These are phyloP conservation scores for Suillus americanus DNA, from an alignment of 768 basidiomycete species.

Conservation along the genomic window DNA sequence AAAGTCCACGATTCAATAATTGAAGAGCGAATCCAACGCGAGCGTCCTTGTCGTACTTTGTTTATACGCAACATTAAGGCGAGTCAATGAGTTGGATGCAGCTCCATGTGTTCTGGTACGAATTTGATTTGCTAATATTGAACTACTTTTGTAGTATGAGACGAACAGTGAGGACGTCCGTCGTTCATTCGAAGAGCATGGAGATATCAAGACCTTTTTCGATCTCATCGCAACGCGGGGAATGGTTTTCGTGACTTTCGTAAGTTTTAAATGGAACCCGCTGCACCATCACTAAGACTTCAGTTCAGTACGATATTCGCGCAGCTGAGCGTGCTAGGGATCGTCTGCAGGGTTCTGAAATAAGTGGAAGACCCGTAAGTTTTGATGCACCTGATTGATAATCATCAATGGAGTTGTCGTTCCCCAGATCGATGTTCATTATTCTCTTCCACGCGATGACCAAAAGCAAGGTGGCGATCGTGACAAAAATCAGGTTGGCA, in stretches of 20 bases:
- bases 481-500: slow-evolving; percentile 81
- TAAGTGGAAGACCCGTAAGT: slow-evolving; percentile 87
- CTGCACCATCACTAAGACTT: slow-evolving; percentile 12
- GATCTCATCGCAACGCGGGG: slow-evolving; percentile 92
- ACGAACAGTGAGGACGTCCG: slow-evolving; percentile 85
- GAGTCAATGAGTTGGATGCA: slow-evolving; percentile 40
- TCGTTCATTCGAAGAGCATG: slow-evolving; percentile 85
- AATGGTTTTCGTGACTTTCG: slow-evolving; percentile 99
- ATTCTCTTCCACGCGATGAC: slow-evolving; percentile 90
- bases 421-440: slow-evolving; percentile 94
- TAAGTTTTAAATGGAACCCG: slow-evolving; percentile 46
- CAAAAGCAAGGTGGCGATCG: slow-evolving; percentile 58
- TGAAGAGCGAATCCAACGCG: slow-evolving; percentile 90
- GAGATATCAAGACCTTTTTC: slow-evolving; percentile 96
- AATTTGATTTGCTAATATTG: slow-evolving; percentile 14
- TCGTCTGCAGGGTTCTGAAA: slow-evolving; percentile 83
- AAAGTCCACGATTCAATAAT: slow-evolving; percentile 90
- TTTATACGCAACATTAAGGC: slow-evolving; percentile 99
- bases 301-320: slow-evolving; percentile 79
- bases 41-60: slow-evolving; percentile 92
- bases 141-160: slow-evolving; percentile 64
- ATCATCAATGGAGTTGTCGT: slow-evolving; percentile 11
- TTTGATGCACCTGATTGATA: not conserved
- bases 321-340: slow-evolving; percentile 93
- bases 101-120: slow-evolving; percentile 2